Evolutionary conservation across 768 basidiomycete genomes (phyloP).

Genomic region (Podaxis pistillaris): DNA sequence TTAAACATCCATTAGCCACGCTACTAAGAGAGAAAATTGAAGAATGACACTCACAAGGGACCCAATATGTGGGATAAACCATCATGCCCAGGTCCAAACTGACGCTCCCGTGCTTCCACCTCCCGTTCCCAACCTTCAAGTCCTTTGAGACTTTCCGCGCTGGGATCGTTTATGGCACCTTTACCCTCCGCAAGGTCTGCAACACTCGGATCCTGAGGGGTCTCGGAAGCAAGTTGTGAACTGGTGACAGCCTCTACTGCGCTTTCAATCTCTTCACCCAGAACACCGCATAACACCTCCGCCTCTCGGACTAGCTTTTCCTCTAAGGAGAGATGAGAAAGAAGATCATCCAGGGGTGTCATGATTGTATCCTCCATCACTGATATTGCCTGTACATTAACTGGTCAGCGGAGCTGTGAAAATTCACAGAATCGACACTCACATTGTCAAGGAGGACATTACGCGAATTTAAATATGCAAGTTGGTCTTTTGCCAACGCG

Average conservation of each 20-base stretch:
- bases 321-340: conserved; percentile 24
- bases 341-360: conserved; percentile 19
- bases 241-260: conserved; percentile 18
- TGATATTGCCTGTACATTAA: not conserved
- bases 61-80: not conserved
- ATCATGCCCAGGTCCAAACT: not conserved
- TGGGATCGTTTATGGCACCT: not conserved
- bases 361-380: not conserved
- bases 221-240: not conserved
- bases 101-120: conserved; percentile 8
- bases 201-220: not conserved
- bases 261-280: conserved; percentile 33
- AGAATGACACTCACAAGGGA: not conserved
- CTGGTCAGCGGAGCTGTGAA: not conserved
- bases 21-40: not conserved
- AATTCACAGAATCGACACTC: not conserved
- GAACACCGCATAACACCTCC: conserved; percentile 30
- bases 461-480: not conserved
- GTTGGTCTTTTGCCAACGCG: conserved; percentile 5
- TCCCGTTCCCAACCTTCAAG: conserved; percentile 1
- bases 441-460: not conserved
- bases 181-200: not conserved
- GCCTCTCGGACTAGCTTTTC: conserved; percentile 21
- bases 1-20: not conserved
- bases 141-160: not conserved